Conservation (phyloP, 768 basidiomycete genomes). For the Russula lepida region DNA sequence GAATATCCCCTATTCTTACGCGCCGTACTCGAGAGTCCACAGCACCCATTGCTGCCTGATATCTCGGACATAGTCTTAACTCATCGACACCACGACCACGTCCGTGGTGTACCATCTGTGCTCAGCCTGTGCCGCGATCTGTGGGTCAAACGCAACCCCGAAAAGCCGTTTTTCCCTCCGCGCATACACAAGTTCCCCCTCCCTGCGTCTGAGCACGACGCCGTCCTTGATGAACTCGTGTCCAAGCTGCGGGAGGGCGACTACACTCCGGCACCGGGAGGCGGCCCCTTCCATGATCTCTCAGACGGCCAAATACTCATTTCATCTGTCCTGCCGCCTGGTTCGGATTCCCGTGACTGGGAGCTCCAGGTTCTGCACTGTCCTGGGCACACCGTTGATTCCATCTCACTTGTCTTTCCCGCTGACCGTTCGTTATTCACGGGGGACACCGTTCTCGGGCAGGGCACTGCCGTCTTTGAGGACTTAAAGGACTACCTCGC, state of each 20-base stretch:
- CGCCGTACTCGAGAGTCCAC: constrained; percentile 42
- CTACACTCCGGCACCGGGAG: constrained; percentile 38
- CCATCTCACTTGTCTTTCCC: constrained; percentile 62
- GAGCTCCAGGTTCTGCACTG: constrained; percentile 65
- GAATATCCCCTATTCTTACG: constrained; percentile 62
- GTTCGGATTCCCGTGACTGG: constrained; percentile 18
- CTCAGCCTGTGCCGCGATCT: constrained; percentile 53
- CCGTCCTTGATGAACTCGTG: constrained; percentile 35
- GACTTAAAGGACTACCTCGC: constrained; percentile 65
- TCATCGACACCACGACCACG: constrained; percentile 86
- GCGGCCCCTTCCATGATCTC: constrained; percentile 49
- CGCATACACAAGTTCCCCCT: constrained; percentile 67
- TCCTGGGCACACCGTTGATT: constrained; percentile 88
- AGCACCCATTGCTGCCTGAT: constrained; percentile 39
- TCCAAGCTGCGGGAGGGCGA: constrained; percentile 35
- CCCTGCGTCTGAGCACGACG: constrained; percentile 25
- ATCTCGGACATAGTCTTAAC: constrained; percentile 88
- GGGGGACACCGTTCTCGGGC: constrained; percentile 84
- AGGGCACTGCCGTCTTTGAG: constrained; percentile 85
- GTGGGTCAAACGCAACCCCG: constrained; percentile 42
- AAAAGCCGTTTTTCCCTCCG: constrained; percentile 50
- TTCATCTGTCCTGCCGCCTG: constrained; percentile 24
- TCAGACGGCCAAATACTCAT: constrained; percentile 45
- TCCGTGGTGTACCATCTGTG: constrained; percentile 65
- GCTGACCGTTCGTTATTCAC: constrained; percentile 76